Conservation (phyloP, 2,329 filamentous ascomycete genomes). For the Myriosclerotinia duriaeana region DNA sequence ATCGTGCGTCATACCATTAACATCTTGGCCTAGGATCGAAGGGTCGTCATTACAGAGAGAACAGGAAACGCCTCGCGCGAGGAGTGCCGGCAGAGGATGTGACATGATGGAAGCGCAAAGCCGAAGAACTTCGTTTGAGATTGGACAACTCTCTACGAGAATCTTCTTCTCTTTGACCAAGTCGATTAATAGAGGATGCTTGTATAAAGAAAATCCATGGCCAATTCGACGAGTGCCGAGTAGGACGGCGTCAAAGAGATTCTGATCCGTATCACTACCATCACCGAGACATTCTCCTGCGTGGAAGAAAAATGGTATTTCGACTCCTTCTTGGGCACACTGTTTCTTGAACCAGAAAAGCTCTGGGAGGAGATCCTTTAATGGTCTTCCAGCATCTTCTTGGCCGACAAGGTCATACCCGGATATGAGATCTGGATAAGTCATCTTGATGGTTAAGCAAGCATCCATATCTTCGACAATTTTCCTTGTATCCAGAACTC, state of each 20-base stretch:
- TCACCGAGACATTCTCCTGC: constrained; percentile 81
- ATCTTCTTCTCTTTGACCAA: constrained; percentile 88
- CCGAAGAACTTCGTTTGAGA: constrained; percentile 83
- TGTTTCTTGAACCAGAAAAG: constrained; percentile 92
- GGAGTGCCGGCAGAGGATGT: constrained; percentile 78
- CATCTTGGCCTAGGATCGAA: constrained; percentile 80
- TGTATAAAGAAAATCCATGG: constrained; percentile 84
- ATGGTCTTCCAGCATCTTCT: constrained; percentile 74
- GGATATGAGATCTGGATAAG: constrained; percentile 75
- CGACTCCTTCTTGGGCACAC: constrained; percentile 72
- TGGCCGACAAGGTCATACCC: constrained; percentile 90
- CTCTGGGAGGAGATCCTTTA: constrained; percentile 76
- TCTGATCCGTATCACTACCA: constrained; percentile 71
- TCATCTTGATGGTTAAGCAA: constrained; percentile 78
- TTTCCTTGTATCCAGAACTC: constrained; percentile 59
- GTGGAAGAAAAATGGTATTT: constrained; percentile 94
- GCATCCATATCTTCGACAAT: constrained; percentile 82
- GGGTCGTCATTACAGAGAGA: constrained; percentile 89
- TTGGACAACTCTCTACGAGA: constrained; percentile 84
- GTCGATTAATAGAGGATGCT: constrained; percentile 85
- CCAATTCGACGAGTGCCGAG: constrained; percentile 87
- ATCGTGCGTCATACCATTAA: constrained; percentile 81
- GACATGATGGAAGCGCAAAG: constrained; percentile 73
- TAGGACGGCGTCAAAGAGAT: constrained; percentile 85
- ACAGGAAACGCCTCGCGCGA: constrained; percentile 81